Evolutionary conservation across 306 rosid genomes (phyloP), one percentile per base, ranked within the genome.

Genomic region (Lablab purpureus): DNA sequence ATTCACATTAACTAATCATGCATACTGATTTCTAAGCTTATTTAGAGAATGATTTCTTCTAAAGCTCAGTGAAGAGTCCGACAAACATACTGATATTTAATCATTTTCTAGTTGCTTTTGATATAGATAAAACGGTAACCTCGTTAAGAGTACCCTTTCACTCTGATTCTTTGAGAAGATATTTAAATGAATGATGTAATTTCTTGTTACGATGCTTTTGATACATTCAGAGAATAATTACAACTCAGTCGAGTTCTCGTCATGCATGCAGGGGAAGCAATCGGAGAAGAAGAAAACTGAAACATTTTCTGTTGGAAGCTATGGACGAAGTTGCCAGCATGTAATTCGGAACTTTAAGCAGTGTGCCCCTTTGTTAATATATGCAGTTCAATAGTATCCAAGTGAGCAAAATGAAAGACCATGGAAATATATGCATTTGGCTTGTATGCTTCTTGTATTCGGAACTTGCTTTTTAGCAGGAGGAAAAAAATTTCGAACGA

Each of bases 201-300:
- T 23, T 66, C 15, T 46, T 46, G 22, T 27, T 18, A 21, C 17
- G 40, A 17, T 28, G 43, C 19, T 19, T 45, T 32, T 58, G 34
- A 14, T 1, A 13, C 7, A 37, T 75, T 27, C 67, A 3, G 49
- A 68, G 73, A 49, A 73, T 51, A 73, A 71, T 49, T 36, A 25
- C 18, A 43, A 60, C 17, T 28, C 40, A 46, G 63, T 81, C 68
- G 55, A 75, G 60, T 65, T 87, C 59, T 83, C 70, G 71, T 22
- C 14, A 25, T 59, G 40, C 32, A 40, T 67, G 90, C 92, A 94
- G 99, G 99, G 86, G 84, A 54, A 79, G 62, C 45, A 87, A 78
- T 81, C 80, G 58, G 30, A 86, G 97, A 68, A 89, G 97, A 80
- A 85, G 98, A 85, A 90, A 91, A 51, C 90, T 79, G 67, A 91